Conservation (phyloP, 257 asterid species). For the Solanum boliviense region DNA sequence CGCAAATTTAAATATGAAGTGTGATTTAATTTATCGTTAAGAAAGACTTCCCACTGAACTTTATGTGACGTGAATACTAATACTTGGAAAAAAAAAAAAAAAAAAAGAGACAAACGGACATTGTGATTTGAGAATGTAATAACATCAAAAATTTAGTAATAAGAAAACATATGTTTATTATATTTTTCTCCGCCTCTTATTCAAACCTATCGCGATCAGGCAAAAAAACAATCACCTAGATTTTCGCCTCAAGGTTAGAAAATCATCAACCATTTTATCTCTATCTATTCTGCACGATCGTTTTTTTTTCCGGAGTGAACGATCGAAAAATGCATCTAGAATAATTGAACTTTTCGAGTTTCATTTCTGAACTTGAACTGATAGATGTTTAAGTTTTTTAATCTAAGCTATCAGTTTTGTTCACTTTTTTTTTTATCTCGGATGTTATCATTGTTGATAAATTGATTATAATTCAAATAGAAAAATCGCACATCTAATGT, state of each 20-base stretch:
- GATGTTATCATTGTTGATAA: background rate
- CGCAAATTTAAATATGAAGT: too few relatives aligned
- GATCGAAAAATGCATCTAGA: too few relatives aligned
- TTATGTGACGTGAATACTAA: background rate
- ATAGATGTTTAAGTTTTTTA: background rate
- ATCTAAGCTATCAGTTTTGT: background rate
- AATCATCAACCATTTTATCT: background rate
- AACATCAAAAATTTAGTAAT: background rate
- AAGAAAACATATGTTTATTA: background rate
- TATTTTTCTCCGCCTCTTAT: background rate
- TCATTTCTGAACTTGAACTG: background rate
- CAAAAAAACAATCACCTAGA: background rate
- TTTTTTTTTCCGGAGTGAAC: background rate
- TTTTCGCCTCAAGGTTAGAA: background rate
- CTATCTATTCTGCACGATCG: background rate
- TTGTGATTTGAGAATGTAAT: background rate
- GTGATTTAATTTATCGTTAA: too few relatives aligned
- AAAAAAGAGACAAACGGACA: background rate
- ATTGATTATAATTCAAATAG: background rate
- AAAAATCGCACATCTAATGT: background rate
- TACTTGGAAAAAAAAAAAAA: background rate
- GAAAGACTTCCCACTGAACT: too few relatives aligned
- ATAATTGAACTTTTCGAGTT: background rate
- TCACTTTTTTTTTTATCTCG: background rate
- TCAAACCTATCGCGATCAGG: slow-evolving; percentile 6